Evolutionary conservation across 208 protist species (phyloP).

Genomic region (Trypanosoma scelopori): DNA sequence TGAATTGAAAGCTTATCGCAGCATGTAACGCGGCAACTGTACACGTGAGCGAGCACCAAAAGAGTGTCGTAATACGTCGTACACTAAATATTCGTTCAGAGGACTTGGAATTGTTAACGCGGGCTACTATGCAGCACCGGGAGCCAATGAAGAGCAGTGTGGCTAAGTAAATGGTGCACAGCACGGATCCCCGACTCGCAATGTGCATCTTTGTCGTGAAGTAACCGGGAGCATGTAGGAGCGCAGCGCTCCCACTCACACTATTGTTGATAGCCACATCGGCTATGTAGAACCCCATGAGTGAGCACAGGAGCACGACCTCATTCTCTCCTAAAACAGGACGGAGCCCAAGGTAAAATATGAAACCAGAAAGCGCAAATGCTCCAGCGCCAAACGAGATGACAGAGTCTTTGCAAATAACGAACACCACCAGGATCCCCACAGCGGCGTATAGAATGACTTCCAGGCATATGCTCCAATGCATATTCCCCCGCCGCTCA

Average conservation of each 20-base stretch:
- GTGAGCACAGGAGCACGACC: slow-evolving; percentile 62
- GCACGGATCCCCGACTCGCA: slow-evolving; percentile 56
- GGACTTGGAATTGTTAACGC: slow-evolving; percentile 78
- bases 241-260: slow-evolving; percentile 36
- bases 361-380: slow-evolving; percentile 64
- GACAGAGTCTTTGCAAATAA: slow-evolving; percentile 64
- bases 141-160: slow-evolving; percentile 40
- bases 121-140: slow-evolving; percentile 49
- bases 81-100: slow-evolving; percentile 54
- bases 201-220: slow-evolving; percentile 77
- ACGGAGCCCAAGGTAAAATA: slow-evolving; percentile 61
- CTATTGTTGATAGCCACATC: slow-evolving; percentile 79
- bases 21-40: slow-evolving; percentile 36
- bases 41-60: slow-evolving; percentile 37
- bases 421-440: slow-evolving; percentile 45
- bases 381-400: slow-evolving; percentile 59
- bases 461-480: slow-evolving; percentile 41
- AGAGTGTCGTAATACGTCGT: slow-evolving; percentile 63
- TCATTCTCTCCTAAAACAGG: slow-evolving; percentile 73
- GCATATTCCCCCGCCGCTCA: slow-evolving; percentile 34
- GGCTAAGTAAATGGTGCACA: slow-evolving; percentile 59
- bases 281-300: slow-evolving; percentile 78
- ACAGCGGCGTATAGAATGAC: slow-evolving; percentile 43
- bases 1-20: slow-evolving; percentile 58
- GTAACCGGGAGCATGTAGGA: slow-evolving; percentile 49